Evolutionary conservation across 495 filamentous ascomycete genomes (phyloP).

Genomic region (Trichoderma erinaceum): DNA sequence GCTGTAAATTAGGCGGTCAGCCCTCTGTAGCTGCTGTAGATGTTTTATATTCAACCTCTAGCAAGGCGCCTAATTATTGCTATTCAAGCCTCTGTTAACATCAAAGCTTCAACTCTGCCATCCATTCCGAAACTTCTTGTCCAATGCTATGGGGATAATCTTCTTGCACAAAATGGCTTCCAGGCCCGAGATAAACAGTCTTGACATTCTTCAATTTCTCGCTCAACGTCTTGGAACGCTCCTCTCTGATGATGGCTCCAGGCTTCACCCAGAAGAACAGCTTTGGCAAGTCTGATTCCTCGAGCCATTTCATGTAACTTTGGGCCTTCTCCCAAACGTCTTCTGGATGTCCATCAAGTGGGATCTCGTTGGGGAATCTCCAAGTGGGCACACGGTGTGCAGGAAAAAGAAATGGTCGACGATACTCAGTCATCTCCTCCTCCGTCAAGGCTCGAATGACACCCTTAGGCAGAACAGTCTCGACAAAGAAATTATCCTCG

Average conservation of each 20-base stretch:
- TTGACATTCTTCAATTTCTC: background rate
- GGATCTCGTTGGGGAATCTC: conserved; percentile 9
- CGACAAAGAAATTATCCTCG: background rate
- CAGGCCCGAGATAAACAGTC: background rate
- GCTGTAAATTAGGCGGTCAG: too few relatives aligned
- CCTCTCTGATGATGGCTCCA: background rate
- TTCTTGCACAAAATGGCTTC: background rate
- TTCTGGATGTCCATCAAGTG: background rate
- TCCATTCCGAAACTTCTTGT: background rate
- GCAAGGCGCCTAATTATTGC: background rate
- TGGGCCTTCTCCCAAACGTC: background rate
- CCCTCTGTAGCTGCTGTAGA: too few relatives aligned
- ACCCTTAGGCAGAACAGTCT: background rate
- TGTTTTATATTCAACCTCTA: too few relatives aligned
- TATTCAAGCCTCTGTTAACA: background rate
- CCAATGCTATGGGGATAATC: background rate
- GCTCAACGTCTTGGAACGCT: background rate
- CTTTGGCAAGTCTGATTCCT: background rate
- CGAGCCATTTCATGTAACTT: background rate
- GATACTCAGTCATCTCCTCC: background rate
- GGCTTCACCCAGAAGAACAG: conserved; percentile 3
- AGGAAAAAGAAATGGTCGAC: background rate
- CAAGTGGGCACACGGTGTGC: background rate
- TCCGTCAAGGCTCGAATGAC: background rate
- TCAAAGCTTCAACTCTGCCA: background rate